Conservation (phyloP, 1,139 yeast genomes). For the Yamadazyma triangularis region DNA sequence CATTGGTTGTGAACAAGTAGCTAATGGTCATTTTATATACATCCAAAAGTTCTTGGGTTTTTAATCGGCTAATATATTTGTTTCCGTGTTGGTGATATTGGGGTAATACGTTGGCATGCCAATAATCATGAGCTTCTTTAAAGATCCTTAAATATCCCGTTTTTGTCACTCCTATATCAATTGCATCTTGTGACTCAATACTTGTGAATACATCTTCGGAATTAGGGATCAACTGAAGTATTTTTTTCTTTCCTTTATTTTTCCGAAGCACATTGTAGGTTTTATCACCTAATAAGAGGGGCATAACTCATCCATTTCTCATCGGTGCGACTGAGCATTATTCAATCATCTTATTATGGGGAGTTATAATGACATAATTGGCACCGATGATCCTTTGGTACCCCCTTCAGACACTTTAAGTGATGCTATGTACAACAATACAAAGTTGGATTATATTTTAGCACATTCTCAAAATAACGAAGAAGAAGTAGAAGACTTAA, state of each 20-base stretch:
- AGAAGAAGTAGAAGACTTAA: slow-evolving; percentile 1
- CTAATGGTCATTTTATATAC: slow-evolving; percentile 27
- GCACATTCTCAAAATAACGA: slow-evolving; percentile 2
- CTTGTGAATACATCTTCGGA: slow-evolving; percentile 4
- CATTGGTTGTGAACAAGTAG: slow-evolving; percentile 37
- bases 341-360: slow-evolving; percentile 4
- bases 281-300: slow-evolving; percentile 1
- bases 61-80: neutral
- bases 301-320: neutral
- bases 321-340: too few species aligned
- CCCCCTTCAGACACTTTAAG: slow-evolving; percentile 29
- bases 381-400: slow-evolving; percentile 15
- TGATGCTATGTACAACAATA: slow-evolving; percentile 28
- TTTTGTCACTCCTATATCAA: slow-evolving; percentile 36
- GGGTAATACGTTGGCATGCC: slow-evolving; percentile 19
- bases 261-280: slow-evolving; percentile 5
- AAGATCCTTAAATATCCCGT: slow-evolving; percentile 26
- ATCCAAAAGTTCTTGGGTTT: slow-evolving; percentile 5
- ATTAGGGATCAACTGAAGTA: slow-evolving; percentile 4
- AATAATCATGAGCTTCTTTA: slow-evolving; percentile 29
- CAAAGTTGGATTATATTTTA: slow-evolving; percentile 22
- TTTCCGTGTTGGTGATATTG: too few species aligned
- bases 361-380: slow-evolving; percentile 9
- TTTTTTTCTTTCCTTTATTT: slow-evolving; percentile 4
- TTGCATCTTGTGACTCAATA: slow-evolving; percentile 3